These are phyloP conservation scores for Medicago arabica DNA, from an alignment of 306 rosid genomes.

Conservation along the genomic window DNA sequence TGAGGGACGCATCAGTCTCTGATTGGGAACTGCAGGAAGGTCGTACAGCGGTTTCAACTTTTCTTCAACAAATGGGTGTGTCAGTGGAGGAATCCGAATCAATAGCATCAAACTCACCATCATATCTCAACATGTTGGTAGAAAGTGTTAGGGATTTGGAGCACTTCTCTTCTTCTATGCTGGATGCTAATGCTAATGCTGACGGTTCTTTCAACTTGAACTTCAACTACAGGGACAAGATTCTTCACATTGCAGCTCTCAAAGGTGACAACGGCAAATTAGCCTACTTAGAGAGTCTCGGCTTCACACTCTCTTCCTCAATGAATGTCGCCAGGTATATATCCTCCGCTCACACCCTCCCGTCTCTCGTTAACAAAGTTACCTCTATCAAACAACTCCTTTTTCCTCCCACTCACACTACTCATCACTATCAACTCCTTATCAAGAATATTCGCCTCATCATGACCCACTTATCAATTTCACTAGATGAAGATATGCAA, in stretches of 20 bases:
- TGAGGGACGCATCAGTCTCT: neutral
- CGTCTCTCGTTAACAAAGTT: slow-evolving; percentile 70
- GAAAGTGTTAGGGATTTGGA: slow-evolving; percentile 80
- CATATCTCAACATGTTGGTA: slow-evolving; percentile 68
- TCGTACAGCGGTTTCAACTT: slow-evolving; percentile 56
- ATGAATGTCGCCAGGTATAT: slow-evolving; percentile 78
- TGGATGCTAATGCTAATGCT: neutral
- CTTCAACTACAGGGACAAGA: slow-evolving; percentile 61
- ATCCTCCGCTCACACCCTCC: slow-evolving; percentile 56
- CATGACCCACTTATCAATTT: slow-evolving; percentile 73
- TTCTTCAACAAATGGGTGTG: slow-evolving; percentile 60
- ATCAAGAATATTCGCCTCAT: slow-evolving; percentile 67
- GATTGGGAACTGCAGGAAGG: slow-evolving; percentile 50
- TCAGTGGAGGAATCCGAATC: slow-evolving; percentile 57
- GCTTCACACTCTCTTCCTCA: slow-evolving; percentile 76
- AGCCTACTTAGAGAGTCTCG: slow-evolving; percentile 78
- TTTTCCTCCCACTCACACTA: slow-evolving; percentile 52
- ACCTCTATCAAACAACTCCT: slow-evolving; percentile 70
- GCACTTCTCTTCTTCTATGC: slow-evolving; percentile 40
- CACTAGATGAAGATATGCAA: slow-evolving; percentile 81
- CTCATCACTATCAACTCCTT: slow-evolving; percentile 31
- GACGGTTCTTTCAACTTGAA: neutral
- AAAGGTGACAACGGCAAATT: slow-evolving; percentile 85
- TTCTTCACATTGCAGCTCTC: slow-evolving; percentile 56
- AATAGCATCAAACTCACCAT: slow-evolving; percentile 58